A percentile compares a stretch with the other conserved stretches of the same genome.
phyloP scores from a whole-genome alignment of 2,329 filamentous ascomycete species.

The Botrytis fabae region DNA sequence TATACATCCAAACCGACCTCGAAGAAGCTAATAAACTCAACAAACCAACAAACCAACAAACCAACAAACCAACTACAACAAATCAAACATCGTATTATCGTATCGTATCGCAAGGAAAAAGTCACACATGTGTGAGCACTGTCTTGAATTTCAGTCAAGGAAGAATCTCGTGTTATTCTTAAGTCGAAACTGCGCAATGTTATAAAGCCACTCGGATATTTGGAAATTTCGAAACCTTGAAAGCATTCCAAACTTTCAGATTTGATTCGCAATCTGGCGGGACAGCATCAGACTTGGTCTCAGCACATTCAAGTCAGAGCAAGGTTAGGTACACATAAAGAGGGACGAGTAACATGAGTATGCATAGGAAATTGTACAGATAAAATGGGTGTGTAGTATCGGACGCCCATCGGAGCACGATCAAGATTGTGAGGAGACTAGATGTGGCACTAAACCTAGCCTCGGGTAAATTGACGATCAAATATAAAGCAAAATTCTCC shows the following conservation, averaged over 20 bases:
- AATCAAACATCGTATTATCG: not conserved
- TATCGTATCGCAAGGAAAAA: not conserved
- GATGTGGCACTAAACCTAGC: not conserved
- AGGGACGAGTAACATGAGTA: no score
- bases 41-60: not conserved
- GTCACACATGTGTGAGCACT: not conserved
- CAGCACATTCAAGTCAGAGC: no score
- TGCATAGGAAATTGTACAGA: not conserved
- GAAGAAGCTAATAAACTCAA: conserved; percentile 6
- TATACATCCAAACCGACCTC: not conserved
- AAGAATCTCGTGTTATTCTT: not conserved
- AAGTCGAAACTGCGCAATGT: not conserved
- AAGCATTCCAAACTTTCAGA: not conserved
- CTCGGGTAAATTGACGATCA: not conserved
- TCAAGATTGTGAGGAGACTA: not conserved
- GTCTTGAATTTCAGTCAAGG: not conserved
- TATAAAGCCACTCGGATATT: not conserved
- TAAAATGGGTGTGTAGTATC: not conserved
- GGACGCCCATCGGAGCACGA: not conserved
- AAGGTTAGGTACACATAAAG: rapidly evolving
- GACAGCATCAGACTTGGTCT: not conserved
- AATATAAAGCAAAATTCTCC: not conserved
- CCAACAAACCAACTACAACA: not conserved
- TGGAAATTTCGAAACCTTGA: not conserved
- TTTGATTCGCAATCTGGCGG: not conserved